These are phyloP conservation scores for Earliella scabrosa DNA, from an alignment of 1,284 basidiomycete genomes.

Conservation along the genomic window DNA sequence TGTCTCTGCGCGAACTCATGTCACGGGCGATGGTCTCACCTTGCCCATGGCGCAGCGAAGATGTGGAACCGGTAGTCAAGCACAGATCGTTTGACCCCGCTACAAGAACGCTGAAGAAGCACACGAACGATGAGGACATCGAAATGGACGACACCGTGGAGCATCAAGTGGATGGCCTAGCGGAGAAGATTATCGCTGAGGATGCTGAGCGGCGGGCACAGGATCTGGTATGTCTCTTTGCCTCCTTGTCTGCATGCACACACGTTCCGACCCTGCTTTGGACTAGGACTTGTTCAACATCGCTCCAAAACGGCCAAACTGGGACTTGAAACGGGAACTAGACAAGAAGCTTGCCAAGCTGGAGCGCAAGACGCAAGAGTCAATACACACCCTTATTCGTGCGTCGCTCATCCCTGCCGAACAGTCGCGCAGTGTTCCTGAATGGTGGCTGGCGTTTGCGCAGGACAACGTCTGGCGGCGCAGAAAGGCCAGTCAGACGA, in stretches of 20 bases:
- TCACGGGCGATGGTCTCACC: conserved; percentile 1
- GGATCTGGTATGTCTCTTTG: conserved; percentile 71
- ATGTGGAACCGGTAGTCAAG: conserved; percentile 63
- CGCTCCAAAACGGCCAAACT: conserved; percentile 94
- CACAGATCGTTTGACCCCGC: conserved; percentile 88
- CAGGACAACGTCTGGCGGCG: conserved; percentile 76
- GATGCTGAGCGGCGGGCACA: conserved; percentile 85
- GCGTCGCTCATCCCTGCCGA: conserved; percentile 36
- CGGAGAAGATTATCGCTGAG: conserved; percentile 82
- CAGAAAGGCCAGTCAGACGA: conserved; percentile 81
- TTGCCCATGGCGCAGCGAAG: conserved; percentile 16
- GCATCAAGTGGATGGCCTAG: conserved; percentile 81
- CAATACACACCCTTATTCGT: conserved; percentile 94
- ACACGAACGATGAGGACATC: conserved; percentile 50
- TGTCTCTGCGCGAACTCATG: conserved; percentile 19
- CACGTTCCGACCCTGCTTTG: not conserved
- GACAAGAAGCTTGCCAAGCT: conserved; percentile 88
- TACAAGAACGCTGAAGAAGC: conserved; percentile 77
- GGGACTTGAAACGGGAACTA: conserved; percentile 96
- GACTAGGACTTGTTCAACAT: conserved; percentile 93
- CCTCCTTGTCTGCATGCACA: not conserved
- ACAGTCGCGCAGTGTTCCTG: conserved; percentile 19
- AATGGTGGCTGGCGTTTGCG: conserved; percentile 17
- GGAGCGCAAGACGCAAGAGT: conserved; percentile 90
- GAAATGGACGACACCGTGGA: conserved; percentile 88